Base-by-base conservation (phyloP, 2,329 filamentous ascomycete species). In the Ascochyta clinopodiicola region DNA sequence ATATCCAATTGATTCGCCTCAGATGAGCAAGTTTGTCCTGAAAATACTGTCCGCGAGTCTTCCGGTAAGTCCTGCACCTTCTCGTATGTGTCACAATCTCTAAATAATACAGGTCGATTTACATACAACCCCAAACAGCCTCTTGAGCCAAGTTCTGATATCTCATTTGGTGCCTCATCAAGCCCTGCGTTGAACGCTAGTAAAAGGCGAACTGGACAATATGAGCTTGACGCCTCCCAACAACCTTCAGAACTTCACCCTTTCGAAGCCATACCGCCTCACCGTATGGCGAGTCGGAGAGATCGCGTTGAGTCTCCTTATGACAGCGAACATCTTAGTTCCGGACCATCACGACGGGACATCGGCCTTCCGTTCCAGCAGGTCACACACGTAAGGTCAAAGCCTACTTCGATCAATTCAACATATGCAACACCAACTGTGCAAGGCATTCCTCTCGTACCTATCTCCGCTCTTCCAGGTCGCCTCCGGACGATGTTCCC, bases 401-500 rank as follows among this genome's bases (percentile, higher is more conserved):
- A 49, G 37, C 12, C 32, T 15, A 24, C 29, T 8, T 12, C 15
- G 21, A 47, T n/a, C n/a, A 21, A 37, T 7, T 15, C 36, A 42
- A 2, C 44, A 13, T 38, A 60, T 45, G 58, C 54, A 15, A 47
- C 44, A 42, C 71, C 82, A 1, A 68, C 79, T 1, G 77, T 84
- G 39, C 83, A 85, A 71, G 87, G 86, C 0, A 87, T 90, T 56
- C 76, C 79, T 35, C 80, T 89, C 13, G 76, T 89, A 15, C 80
- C 85, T 13, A 79, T 83, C 1, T 78, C 83, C 55, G 80, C 83
- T 10, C 77, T 95, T 1, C 88, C 91, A 2, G 88, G 93, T 74
- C 84, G 83, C 34, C 86, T 92, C 61, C 84, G 86, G 21, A 77
- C 84, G 1, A 72, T 94, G 0, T 96, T 95, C 64, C 82, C 86